phyloP scores from a whole-genome alignment of 2,329 filamentous ascomycete genomes.

The Pseudogymnoascus sp. region DNA sequence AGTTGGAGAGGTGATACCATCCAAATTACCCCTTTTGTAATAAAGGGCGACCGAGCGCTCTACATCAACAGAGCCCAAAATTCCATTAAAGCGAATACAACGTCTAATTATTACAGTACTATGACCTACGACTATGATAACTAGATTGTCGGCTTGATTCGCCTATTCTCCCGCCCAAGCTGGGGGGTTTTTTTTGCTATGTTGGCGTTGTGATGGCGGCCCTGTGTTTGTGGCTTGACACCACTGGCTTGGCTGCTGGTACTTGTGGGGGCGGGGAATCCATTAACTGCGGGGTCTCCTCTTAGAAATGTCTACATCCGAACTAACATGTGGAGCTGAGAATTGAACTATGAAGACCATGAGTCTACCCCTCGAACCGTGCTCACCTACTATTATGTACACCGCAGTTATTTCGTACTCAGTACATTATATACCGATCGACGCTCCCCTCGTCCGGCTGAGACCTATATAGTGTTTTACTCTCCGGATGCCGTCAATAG shows the following conservation, averaged over 20 bases:
- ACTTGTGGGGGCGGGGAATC: not conserved
- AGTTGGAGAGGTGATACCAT: not conserved
- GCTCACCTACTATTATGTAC: not conserved
- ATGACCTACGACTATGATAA: not conserved
- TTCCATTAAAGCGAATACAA: not conserved
- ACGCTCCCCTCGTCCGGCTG: not conserved
- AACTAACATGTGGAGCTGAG: not conserved
- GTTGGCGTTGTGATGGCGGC: not conserved
- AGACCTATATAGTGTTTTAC: not conserved
- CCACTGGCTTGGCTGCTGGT: not conserved
- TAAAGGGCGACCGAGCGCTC: not conserved
- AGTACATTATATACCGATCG: not conserved
- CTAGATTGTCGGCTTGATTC: not conserved
- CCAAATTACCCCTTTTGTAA: not conserved
- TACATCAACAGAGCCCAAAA: not conserved
- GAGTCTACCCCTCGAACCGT: not conserved
- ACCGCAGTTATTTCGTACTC: not conserved
- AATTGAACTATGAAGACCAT: not conserved
- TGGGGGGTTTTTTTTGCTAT: not conserved
- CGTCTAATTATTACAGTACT: no score
- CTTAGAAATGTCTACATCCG: not conserved
- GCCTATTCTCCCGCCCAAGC: not conserved
- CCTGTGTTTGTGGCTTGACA: not conserved
- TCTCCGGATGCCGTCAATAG: constrained; percentile 1
- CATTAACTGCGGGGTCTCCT: not conserved